Evolutionary conservation across 2,329 filamentous ascomycete genomes (phyloP).

Genomic region (Chaetomiaceae sp.): DNA sequence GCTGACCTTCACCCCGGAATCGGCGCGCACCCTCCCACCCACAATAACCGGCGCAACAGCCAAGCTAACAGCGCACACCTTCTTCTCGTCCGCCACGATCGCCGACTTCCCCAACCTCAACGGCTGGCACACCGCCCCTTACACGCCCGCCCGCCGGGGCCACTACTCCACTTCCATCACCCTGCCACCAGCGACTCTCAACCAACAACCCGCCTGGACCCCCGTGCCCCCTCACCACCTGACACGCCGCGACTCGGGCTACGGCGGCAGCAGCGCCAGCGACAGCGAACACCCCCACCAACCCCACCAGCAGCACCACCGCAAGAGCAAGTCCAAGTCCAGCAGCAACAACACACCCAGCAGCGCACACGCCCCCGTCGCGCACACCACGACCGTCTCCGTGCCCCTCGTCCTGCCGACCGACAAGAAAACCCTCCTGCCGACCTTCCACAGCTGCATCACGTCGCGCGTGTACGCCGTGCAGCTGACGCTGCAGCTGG

Average conservation of each 20-base stretch:
- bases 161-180: constrained; percentile 42
- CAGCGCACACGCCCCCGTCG: constrained; percentile 20
- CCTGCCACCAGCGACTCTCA: constrained; percentile 34
- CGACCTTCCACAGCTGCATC: constrained; percentile 54
- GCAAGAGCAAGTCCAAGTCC: background rate
- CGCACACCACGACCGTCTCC: constrained; percentile 33
- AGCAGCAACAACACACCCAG: constrained; percentile 8
- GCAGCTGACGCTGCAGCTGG: constrained; percentile 37
- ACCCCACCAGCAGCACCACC: too few relatives aligned
- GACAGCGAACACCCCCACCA: background rate
- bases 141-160: constrained; percentile 36
- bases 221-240: constrained; percentile 31
- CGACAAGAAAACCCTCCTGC: constrained; percentile 45
- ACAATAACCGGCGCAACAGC: constrained; percentile 44
- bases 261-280: constrained; percentile 30
- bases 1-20: constrained; percentile 42
- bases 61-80: constrained; percentile 48
- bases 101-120: constrained; percentile 44
- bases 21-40: constrained; percentile 33
- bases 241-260: constrained; percentile 47
- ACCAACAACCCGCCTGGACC: constrained; percentile 36
- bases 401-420: constrained; percentile 45
- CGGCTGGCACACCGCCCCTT: constrained; percentile 34
- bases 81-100: constrained; percentile 43
- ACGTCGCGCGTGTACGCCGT: constrained; percentile 50